Percentiles rank a stretch among this genome's conserved stretches.
phyloP scores from a whole-genome alignment of 1,139 yeast genomes.

The Saccharomycopsis hybrid region DNA sequence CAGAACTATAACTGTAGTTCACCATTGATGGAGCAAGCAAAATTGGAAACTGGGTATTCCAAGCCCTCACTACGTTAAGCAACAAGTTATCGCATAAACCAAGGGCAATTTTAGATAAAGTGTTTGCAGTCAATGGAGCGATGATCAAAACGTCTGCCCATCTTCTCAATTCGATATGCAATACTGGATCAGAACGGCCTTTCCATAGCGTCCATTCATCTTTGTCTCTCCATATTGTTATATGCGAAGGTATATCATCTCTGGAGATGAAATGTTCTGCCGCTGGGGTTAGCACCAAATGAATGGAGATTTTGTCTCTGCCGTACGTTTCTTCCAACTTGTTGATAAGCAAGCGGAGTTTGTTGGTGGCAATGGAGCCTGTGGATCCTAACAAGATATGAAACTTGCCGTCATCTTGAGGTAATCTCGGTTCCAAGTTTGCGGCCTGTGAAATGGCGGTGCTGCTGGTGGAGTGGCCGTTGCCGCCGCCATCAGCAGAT shows the following conservation, averaged over 20 bases:
- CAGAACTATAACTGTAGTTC: slow-evolving; percentile 81
- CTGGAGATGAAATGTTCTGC: slow-evolving; percentile 72
- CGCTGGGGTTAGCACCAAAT: slow-evolving; percentile 72
- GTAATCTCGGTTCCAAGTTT: slow-evolving; percentile 33
- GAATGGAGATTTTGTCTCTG: slow-evolving; percentile 66
- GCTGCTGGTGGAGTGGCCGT: slow-evolving; percentile 14
- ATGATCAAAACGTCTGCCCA: slow-evolving; percentile 93
- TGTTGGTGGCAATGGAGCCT: slow-evolving; percentile 76
- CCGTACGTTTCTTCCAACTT: slow-evolving; percentile 79
- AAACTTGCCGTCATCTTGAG: slow-evolving; percentile 85
- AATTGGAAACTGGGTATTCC: slow-evolving; percentile 87
- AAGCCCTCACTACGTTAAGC: slow-evolving; percentile 83
- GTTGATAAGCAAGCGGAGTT: slow-evolving; percentile 65
- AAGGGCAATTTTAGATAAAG: slow-evolving; percentile 80
- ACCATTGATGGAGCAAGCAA: slow-evolving; percentile 93
- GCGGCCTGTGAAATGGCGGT: not conserved
- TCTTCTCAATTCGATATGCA: slow-evolving; percentile 85
- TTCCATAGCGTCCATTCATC: slow-evolving; percentile 94
- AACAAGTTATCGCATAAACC: slow-evolving; percentile 86
- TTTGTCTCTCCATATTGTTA: slow-evolving; percentile 77
- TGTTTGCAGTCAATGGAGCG: slow-evolving; percentile 87
- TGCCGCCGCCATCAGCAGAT: too few relatives aligned
- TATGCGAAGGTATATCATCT: slow-evolving; percentile 52
- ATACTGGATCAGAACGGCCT: slow-evolving; percentile 78
- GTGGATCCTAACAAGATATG: slow-evolving; percentile 87